These are phyloP conservation scores for Leccinum subgranulosum DNA, from an alignment of 768 basidiomycete species.

Conservation along the genomic window DNA sequence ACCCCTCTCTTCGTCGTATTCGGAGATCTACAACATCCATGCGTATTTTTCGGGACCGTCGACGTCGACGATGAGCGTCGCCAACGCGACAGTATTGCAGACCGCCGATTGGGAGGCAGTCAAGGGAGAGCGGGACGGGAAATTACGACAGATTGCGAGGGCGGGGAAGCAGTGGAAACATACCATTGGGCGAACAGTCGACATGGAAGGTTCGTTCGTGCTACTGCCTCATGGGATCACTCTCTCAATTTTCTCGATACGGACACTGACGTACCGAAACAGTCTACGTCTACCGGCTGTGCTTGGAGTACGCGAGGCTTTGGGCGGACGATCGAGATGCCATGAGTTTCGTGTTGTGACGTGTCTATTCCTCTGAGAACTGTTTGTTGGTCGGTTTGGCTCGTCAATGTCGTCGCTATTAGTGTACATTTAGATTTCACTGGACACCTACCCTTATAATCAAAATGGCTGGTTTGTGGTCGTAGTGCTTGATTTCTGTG, in stretches of 20 bases:
- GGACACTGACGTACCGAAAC: not conserved
- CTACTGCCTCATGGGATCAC: not conserved
- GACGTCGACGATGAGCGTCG: conserved; percentile 48
- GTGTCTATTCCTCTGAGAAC: not conserved
- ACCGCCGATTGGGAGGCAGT: conserved; percentile 29
- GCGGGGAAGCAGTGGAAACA: conserved; percentile 94
- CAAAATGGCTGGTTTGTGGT: not conserved
- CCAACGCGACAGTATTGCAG: conserved; percentile 45
- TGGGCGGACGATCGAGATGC: conserved; percentile 81
- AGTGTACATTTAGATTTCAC: not conserved
- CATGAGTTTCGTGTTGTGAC: conserved; percentile 43
- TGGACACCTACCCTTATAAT: not conserved
- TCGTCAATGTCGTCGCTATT: not conserved
- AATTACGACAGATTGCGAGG: conserved; percentile 77
- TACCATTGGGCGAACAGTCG: conserved; percentile 74
- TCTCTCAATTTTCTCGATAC: not conserved
- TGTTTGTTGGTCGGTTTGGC: not conserved
- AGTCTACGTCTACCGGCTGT: conserved; percentile 87
- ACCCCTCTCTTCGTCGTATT: conserved; percentile 81
- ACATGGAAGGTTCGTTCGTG: conserved; percentile 81
- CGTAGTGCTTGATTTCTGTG: too few species aligned
- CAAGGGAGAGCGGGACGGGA: conserved; percentile 61
- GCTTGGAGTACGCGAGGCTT: conserved; percentile 84
- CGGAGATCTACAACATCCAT: conserved; percentile 91
- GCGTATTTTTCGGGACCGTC: conserved; percentile 91